Base-by-base conservation (phyloP, 1,284 basidiomycete genomes). In the Flammula alnicola region DNA sequence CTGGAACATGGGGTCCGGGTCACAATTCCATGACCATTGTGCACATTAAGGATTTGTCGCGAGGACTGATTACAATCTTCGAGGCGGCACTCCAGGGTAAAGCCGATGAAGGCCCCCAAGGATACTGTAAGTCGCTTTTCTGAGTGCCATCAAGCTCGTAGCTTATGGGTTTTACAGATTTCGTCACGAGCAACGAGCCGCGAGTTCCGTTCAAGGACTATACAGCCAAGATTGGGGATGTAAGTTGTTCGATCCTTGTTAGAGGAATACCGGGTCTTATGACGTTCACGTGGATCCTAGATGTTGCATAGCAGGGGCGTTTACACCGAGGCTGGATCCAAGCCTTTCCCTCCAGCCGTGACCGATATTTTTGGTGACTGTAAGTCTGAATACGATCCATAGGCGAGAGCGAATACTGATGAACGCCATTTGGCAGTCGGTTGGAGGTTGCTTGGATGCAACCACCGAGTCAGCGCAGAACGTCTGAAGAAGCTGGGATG, bases 1-100 rank as follows among this genome's bases (percentile, higher is more conserved):
- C 64, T 0, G 73, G 72, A 5, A 74, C 72, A 3, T 76, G 71
- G 71, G 75, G 73, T 12, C 56, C 60, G 2, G 73, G 73, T 1
- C 57, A 60, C 19, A 76, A 73, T 30, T 37, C 60, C n/a, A 68
- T 73, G 61, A 63, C 62, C 31, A 72, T 65, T 29, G 60, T 74
- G 5, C 73, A 75, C 33, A 69, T 77, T 43, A 68, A 65, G 37
- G 74, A 76, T 41, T 64, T 63, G 10, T 67, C 68, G 0, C 56
- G 54, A 26, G 69, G 66, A 10, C 35, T 75, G 3, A 17, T 70
- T 16, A 56, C 62, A 12, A 54, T 74, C 22, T 56, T 77, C 26
- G 64, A 72, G 23, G 71, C 69, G 9, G 71, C 70, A 4, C 54
- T 74, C 3, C 62, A 72, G 32, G 70, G 69, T 1, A 66, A 59